Evolutionary conservation across 2,329 filamentous ascomycete species (phyloP).

Genomic region (Biscogniauxia marginata): DNA sequence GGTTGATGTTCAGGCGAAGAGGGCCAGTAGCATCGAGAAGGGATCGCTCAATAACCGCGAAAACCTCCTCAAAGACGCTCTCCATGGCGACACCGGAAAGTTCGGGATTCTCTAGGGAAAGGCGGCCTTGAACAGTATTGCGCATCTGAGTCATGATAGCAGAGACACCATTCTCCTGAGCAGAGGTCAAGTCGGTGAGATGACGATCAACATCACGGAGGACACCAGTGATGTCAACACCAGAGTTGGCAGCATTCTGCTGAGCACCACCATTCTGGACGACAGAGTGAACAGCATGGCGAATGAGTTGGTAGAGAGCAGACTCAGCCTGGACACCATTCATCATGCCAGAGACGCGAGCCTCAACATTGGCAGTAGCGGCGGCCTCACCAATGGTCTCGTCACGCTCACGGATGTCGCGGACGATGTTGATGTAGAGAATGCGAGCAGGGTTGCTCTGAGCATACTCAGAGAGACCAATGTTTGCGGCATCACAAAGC

Average conservation of each 20-base stretch:
- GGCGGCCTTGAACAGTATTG: conserved; percentile 35
- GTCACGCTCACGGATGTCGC: conserved; percentile 38
- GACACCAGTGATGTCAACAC: conserved; percentile 14
- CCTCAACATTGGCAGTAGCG: conserved; percentile 20
- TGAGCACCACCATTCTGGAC: conserved; percentile 42
- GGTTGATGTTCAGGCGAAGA: conserved; percentile 11
- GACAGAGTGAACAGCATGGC: conserved; percentile 27
- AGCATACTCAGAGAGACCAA: conserved; percentile 1
- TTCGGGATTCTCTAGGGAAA: conserved; percentile 31
- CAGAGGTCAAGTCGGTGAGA: conserved; percentile 8
- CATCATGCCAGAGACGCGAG: conserved; percentile 25
- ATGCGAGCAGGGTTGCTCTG: no score
- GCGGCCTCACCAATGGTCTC: conserved; percentile 20
- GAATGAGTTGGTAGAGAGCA: conserved; percentile 26
- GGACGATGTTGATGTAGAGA: conserved; percentile 34
- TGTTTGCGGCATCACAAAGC: no score
- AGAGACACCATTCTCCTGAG: neutral
- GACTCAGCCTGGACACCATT: conserved; percentile 25
- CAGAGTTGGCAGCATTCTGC: conserved; percentile 37
- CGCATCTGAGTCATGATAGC: conserved; percentile 7
- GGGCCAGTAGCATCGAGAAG: conserved; percentile 17
- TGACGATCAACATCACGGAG: conserved; percentile 12
- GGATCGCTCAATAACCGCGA: conserved; percentile 23
- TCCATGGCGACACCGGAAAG: conserved; percentile 19
- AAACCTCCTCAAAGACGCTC: conserved; percentile 22